Evolutionary conservation across 2,329 filamentous ascomycete species (phyloP).

Genomic region (Talaromyces sp.): DNA sequence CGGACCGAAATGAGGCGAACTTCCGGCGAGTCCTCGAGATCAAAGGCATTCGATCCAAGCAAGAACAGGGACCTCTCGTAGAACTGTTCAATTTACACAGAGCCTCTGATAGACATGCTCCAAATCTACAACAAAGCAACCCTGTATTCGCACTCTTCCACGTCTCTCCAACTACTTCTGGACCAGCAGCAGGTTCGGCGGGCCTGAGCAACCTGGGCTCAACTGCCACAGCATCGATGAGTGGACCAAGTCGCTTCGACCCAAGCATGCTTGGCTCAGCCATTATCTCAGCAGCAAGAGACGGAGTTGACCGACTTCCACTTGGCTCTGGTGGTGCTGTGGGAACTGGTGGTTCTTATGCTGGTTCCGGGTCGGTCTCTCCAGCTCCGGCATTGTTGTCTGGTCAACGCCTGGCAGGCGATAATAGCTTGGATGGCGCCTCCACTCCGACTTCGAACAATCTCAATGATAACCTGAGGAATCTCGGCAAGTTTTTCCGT

Average conservation of each 20-base stretch:
- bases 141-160: slow-evolving; percentile 56
- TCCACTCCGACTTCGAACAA: slow-evolving; percentile 38
- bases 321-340: slow-evolving; percentile 29
- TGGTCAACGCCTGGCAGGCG: slow-evolving; percentile 3
- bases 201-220: slow-evolving; percentile 44
- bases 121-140: slow-evolving; percentile 62
- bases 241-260: slow-evolving; percentile 61
- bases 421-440: slow-evolving; percentile 19
- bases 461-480: slow-evolving; percentile 90
- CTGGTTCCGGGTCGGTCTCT: slow-evolving; percentile 7
- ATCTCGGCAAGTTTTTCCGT: slow-evolving; percentile 93
- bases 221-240: slow-evolving; percentile 35
- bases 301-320: slow-evolving; percentile 69
- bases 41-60: slow-evolving; percentile 76
- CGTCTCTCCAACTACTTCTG: slow-evolving; percentile 12
- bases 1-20: slow-evolving; percentile 85
- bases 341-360: slow-evolving; percentile 14
- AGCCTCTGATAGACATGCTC: slow-evolving; percentile 56
- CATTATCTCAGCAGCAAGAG: slow-evolving; percentile 78
- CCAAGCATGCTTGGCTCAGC: slow-evolving; percentile 78
- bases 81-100: slow-evolving; percentile 90
- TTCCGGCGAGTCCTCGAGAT: slow-evolving; percentile 95
- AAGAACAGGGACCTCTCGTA: slow-evolving; percentile 73
- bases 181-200: slow-evolving; percentile 18
- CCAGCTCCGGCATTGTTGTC: slow-evolving; percentile 3